phyloP scores from a whole-genome alignment of 2,329 filamentous ascomycete species.

The Hyphodiscus sp. region DNA sequence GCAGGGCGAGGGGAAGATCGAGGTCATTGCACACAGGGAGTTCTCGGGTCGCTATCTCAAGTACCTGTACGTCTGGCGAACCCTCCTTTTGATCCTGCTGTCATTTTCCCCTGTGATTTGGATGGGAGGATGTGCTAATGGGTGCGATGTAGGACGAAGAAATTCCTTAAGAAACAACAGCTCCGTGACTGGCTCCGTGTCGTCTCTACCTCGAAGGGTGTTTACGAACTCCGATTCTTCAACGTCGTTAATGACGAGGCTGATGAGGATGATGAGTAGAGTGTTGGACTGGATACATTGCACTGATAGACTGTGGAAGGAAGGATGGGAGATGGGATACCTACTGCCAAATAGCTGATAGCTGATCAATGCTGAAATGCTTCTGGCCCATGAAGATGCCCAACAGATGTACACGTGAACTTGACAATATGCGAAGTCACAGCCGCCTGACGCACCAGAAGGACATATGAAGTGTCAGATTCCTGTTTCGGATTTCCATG shows the following conservation, averaged over 20 bases:
- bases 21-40: slow-evolving; percentile 94
- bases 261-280: slow-evolving; percentile 98
- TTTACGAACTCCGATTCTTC: slow-evolving; percentile 99
- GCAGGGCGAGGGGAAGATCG: slow-evolving; percentile 93
- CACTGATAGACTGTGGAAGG: slow-evolving; percentile 4
- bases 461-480: not conserved
- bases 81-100: not conserved
- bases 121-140: slow-evolving; percentile 21
- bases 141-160: slow-evolving; percentile 72
- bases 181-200: slow-evolving; percentile 99
- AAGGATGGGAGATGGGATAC: not conserved
- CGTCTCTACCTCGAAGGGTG: slow-evolving; percentile 94
- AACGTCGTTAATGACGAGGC: slow-evolving; percentile 98
- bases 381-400: not conserved
- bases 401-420: not conserved
- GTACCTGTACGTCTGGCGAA: slow-evolving; percentile 74
- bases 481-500: not conserved
- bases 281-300: slow-evolving; percentile 18
- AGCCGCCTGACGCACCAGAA: not conserved
- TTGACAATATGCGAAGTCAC: not conserved
- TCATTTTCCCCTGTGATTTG: not conserved
- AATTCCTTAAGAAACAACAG: slow-evolving; percentile 99
- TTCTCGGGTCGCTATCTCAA: slow-evolving; percentile 99
- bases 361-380: not conserved
- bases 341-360: not conserved